phyloP scores from a whole-genome alignment of 192 early-diverging fungal species.

The Backusella tarrabulga region DNA sequence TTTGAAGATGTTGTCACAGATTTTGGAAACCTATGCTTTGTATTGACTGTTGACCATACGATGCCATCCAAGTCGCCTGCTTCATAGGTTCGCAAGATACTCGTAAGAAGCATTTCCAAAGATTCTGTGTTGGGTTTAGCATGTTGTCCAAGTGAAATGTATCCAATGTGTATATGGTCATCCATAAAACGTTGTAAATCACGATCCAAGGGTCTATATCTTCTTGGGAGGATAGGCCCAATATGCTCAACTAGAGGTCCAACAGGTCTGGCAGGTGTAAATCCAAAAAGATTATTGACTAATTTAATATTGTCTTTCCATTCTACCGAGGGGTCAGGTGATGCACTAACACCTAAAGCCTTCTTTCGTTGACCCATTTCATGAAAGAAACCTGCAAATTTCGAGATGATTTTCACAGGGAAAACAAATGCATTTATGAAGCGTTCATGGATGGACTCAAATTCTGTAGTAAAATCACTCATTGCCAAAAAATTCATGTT shows the following conservation, averaged over 20 bases:
- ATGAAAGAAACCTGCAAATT: background rate
- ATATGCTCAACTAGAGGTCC: constrained; percentile 28
- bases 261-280: constrained; percentile 16
- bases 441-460: background rate
- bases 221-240: constrained; percentile 33
- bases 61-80: constrained; percentile 27
- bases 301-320: constrained; percentile 21
- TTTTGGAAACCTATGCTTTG: too few species aligned
- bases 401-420: background rate
- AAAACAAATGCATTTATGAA: background rate
- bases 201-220: constrained; percentile 14
- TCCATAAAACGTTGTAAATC: constrained; percentile 8
- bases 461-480: background rate
- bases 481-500: background rate
- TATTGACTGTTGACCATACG: constrained; percentile 24
- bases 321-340: too few species aligned
- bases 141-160: constrained; percentile 35
- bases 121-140: constrained; percentile 5
- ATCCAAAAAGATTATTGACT: constrained; percentile 22
- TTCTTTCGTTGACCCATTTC: background rate
- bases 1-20: background rate
- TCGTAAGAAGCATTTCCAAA: constrained; percentile 15
- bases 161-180: constrained; percentile 19
- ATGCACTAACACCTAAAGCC: background rate
- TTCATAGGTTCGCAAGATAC: constrained; percentile 17